Conservation (phyloP, 768 basidiomycete species). For the Dioszegia aurantiaca region DNA sequence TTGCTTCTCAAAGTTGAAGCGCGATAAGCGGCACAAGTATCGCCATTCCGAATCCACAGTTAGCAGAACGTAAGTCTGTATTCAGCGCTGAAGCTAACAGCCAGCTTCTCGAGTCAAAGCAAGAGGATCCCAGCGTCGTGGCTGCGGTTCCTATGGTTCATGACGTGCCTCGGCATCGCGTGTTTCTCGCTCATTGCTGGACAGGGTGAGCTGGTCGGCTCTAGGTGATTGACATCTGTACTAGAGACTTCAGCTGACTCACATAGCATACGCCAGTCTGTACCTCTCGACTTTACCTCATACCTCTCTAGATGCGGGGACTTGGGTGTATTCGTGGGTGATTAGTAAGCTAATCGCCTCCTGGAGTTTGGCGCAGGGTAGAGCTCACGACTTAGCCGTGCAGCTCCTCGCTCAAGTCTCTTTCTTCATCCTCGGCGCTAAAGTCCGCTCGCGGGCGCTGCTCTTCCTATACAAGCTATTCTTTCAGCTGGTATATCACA, state of each 20-base stretch:
- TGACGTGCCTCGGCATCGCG: slow-evolving; percentile 52
- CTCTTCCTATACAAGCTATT: slow-evolving; percentile 54
- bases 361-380: neutral
- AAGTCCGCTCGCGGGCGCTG: slow-evolving; percentile 54
- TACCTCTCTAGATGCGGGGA: slow-evolving; percentile 53
- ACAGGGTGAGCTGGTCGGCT: slow-evolving; percentile 46
- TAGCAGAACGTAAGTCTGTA: slow-evolving; percentile 48
- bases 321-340: slow-evolving; percentile 55
- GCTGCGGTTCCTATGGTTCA: slow-evolving; percentile 56
- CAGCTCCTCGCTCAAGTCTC: slow-evolving; percentile 49
- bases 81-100: neutral
- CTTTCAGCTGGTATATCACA: slow-evolving; percentile 49
- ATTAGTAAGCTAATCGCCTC: slow-evolving; percentile 33
- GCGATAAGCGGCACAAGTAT: slow-evolving; percentile 53
- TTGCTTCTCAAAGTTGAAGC: slow-evolving; percentile 54
- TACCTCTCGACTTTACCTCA: slow-evolving; percentile 55
- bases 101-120: slow-evolving; percentile 49
- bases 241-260: too few relatives aligned
- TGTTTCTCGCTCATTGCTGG: slow-evolving; percentile 54
- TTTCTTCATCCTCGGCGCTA: slow-evolving; percentile 52
- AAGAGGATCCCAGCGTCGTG: slow-evolving; percentile 53
- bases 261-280: slow-evolving; percentile 52
- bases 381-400: slow-evolving; percentile 29
- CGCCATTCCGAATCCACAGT: slow-evolving; percentile 50
- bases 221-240: neutral